phyloP scores from a whole-genome alignment of 1,284 basidiomycete genomes.

The Ceratobasidium sp. region DNA sequence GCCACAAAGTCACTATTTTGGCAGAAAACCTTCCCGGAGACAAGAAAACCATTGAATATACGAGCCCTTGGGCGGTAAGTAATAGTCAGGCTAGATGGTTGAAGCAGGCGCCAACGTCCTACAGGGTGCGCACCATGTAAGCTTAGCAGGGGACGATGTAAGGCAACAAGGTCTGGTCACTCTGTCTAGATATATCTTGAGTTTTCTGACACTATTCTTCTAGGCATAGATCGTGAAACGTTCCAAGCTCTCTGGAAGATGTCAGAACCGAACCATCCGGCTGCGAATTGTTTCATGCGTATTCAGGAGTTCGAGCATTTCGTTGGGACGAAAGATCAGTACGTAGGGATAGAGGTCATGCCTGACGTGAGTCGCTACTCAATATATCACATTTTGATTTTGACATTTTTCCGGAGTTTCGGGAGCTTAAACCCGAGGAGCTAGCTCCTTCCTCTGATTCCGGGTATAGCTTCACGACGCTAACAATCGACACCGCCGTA shows the following conservation, averaged over 20 bases:
- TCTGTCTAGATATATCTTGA: neutral
- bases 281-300: constrained; percentile 73
- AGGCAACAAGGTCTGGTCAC: constrained; percentile 65
- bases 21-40: constrained; percentile 78
- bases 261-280: constrained; percentile 68
- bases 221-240: constrained; percentile 69
- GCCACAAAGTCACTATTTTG: constrained; percentile 73
- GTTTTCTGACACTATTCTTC: too few relatives aligned
- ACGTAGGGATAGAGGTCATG: constrained; percentile 66
- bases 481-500: constrained; percentile 76
- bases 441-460: constrained; percentile 62
- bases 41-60: constrained; percentile 74
- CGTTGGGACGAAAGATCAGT: constrained; percentile 59
- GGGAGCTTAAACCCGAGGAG: constrained; percentile 62
- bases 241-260: constrained; percentile 79
- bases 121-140: constrained; percentile 79
- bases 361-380: constrained; percentile 67
- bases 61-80: constrained; percentile 84
- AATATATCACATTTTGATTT: neutral
- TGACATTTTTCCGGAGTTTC: constrained; percentile 62
- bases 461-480: constrained; percentile 72
- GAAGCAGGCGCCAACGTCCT: neutral
- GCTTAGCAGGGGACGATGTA: constrained; percentile 64
- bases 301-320: constrained; percentile 73
- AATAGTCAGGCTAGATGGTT: neutral